Base-by-base conservation (phyloP, 2,329 filamentous ascomycete genomes). In the Catunica adiposa region DNA sequence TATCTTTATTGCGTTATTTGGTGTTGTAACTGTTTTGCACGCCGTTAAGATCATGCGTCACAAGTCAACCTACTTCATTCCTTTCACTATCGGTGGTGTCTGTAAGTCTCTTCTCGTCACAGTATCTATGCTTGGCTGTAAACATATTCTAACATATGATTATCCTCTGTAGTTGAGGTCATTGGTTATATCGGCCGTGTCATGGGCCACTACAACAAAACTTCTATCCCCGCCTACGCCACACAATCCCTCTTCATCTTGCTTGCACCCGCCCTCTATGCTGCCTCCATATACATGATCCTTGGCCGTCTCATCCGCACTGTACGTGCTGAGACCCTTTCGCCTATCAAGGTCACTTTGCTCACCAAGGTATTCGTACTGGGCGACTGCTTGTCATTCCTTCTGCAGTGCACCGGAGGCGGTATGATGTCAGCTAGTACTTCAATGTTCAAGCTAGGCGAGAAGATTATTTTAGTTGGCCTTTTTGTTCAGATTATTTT, bases 281-380 rank as follows among this genome's bases (percentile, higher is more conserved):
- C 73, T 25, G 74, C 74, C 2, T 69, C 71, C 7, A 69, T 76
- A 42, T 76, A 76, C 67, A 76, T 76, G 72, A 68, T 68, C 9
- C 67, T 75, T 2, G 70, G 70, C 5, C 67, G 73, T 9, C 61
- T 74, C 25, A 69, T 74, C 54, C 63, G 62, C 14, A 65, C 67
- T 50, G 65, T 71, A 3, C 65, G 66, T 23, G 69, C 64, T 25
- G 65, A 69, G 54, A 53, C 60, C 0, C 64, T 64, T 55, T 66
- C 67, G 1, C 52, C 70, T 31, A 63, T 71, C 20, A 63, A 59
- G 5, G 60, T 64, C 17, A 59, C 58, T 6, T 73, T 71, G 69
- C 63, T 80, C 4, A 79, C 77, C 2, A 74, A 70, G 55, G 66
- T 74, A 37, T 81, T 81, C 58, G 76, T 82, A 3, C 53, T 63